Base-by-base conservation (phyloP, 371 early-diverging fungal species). In the Phascolomyces articulosus region DNA sequence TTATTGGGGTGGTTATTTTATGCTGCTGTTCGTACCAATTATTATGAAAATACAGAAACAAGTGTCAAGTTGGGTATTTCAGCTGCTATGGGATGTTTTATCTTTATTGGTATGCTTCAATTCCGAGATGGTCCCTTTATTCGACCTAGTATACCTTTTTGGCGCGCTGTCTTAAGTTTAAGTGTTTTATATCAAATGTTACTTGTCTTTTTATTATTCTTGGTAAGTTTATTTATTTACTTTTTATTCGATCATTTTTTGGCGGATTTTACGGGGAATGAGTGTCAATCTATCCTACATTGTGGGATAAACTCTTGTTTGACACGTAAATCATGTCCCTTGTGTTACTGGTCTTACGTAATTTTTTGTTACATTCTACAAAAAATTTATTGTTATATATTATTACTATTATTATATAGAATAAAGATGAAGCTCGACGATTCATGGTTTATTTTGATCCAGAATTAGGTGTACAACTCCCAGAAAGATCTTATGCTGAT, bases 121-220 rank as follows among this genome's bases (percentile, higher is more conserved):
- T 96, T 97, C 72, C 83, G 92, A 16, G 96, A 97, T 76, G 96
- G 97, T 13, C 95, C 96, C 10, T 94, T 98, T 74, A 87, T 97
- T 44, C 85, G 98, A 49, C 98, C 98, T 9, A 97, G 97, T 72
- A 96, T 96, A 23, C 96, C 93, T 9, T 83, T 98, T 51, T 98
- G 98, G 98, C 84, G 97, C 40, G 87, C 90, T 15, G 94, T 96
- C 0, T 74, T 96, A 28, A 92, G 92, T 38, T 58, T 90, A 11
- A 90, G 93, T 55, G 92, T 97, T 3, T 73, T 92, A 27, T 98
- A 98, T 66, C 92, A 95, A 74, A 78, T 96, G 69, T 78, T 92
- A 38, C 78, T 98, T 55, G 93, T 96, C 23, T 95, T 95, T 64
- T 61, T 96, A 47, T 80, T 97, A 64, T 97, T 96, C 77, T 93